A percentile compares a stretch with the other conserved stretches of the same genome.
These are phyloP conservation scores for Ceratocystis lukuohia DNA, from an alignment of 2,329 filamentous ascomycete species.

Conservation along the genomic window DNA sequence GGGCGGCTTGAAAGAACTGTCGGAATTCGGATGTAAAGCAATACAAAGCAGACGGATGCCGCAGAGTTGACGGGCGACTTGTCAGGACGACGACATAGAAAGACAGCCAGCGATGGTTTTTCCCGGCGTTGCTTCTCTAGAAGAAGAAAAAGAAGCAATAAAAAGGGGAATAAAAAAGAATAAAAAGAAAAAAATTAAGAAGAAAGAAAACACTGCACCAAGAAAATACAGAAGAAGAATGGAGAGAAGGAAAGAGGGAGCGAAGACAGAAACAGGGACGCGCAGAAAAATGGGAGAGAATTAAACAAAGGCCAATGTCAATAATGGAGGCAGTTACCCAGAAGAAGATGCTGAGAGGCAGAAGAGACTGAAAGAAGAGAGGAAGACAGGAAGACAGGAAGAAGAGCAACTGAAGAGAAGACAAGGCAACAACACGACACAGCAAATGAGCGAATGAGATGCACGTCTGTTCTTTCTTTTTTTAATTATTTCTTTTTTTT, in stretches of 20 bases:
- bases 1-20: not conserved
- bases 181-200: not conserved
- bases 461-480: not conserved
- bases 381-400: no score
- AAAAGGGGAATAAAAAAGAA: not conserved
- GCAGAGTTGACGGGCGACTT: no score
- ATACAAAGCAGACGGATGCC: not conserved
- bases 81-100: not conserved
- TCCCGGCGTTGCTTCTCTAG: no score
- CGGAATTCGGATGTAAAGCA: not conserved
- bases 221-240: not conserved
- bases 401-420: no score
- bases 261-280: not conserved
- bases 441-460: not conserved
- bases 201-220: not conserved
- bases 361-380: no score
- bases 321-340: not conserved
- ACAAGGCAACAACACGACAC: no score
- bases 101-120: no score
- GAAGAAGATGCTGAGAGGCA: not conserved
- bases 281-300: not conserved
- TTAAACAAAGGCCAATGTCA: not conserved
- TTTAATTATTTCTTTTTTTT: not conserved
- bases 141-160: conserved; percentile 7
- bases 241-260: not conserved